Evolutionary conservation across 2,329 filamentous ascomycete genomes (phyloP), one percentile per base, ranked within the genome.

Genomic region (Trichoderma aggressivum): DNA sequence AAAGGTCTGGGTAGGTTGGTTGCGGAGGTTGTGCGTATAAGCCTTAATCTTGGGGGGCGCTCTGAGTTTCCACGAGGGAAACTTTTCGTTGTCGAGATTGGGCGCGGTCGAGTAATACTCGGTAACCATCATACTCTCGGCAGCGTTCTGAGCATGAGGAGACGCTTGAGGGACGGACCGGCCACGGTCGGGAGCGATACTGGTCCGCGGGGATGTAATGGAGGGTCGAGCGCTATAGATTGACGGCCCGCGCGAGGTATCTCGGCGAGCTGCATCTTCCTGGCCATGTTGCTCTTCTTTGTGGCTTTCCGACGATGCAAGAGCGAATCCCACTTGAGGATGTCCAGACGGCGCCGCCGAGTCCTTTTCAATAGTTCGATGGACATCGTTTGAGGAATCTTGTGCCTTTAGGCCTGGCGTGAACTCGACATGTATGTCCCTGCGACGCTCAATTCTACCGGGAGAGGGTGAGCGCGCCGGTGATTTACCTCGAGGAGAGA

Each of bases 21-120:
- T 82, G 43, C 90, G 89, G 56, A 94, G 88, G 59, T 86, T 86
- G 70, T 90, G 87, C 0, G 93, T 97, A 80, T 97, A 97, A 3
- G 82, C 78, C 63, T 84, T 77, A 4, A 81, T 78, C 47, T 79
- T 81, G 1, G 80, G 82, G 3, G 79, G 78, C 0, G 73, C 73
- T 5, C 73, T 77, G 7, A 83, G 71, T 60, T 79, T 80, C 1
- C 81, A 80, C 5, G 80, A 76, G 3, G 82, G 80, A 5, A 84
- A 76, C 50, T 80, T 82, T 73, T 86, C 85, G 50, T 78, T 82
- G 65, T 85, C 85, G 1, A 82, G 77, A 39, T 81, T 79, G 1
- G 77, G 75, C 2, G 74, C 79, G 24, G 72, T 78, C 71, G 74
- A 75, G 64, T 76, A 75, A 65, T 74, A 75, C 50, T 75, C 76